Percentiles rank a stretch among this genome's conserved stretches.
These are phyloP conservation scores for Didymella pinodella DNA, from an alignment of 2,329 filamentous ascomycete genomes.

Conservation along the genomic window DNA sequence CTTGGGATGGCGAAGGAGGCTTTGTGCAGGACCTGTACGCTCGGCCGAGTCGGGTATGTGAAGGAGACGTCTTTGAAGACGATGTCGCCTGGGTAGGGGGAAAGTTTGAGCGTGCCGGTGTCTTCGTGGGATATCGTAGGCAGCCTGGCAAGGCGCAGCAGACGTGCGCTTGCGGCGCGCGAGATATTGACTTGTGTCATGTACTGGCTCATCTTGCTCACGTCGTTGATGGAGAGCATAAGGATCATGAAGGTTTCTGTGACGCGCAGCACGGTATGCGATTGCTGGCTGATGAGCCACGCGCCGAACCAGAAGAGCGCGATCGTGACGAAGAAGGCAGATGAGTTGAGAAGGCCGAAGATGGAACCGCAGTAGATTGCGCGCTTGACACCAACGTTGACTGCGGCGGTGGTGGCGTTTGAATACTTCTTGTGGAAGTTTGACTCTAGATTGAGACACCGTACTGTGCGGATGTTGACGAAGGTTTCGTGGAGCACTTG, in stretches of 20 bases:
- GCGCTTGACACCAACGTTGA: conserved; percentile 69
- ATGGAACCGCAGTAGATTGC: conserved; percentile 73
- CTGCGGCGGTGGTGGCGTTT: conserved; percentile 59
- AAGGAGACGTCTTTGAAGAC: conserved; percentile 72
- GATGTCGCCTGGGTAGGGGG: conserved; percentile 60
- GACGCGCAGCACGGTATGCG: conserved; percentile 64
- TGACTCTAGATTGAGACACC: conserved; percentile 74
- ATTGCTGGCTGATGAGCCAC: conserved; percentile 63
- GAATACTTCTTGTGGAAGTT: conserved; percentile 73
- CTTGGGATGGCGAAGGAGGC: conserved; percentile 71
- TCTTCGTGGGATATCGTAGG: conserved; percentile 67
- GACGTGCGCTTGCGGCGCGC: conserved; percentile 73
- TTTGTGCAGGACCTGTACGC: conserved; percentile 64
- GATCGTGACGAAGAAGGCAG: conserved; percentile 75
- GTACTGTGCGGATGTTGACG: conserved; percentile 78
- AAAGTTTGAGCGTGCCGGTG: conserved; percentile 56
- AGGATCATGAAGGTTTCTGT: conserved; percentile 82
- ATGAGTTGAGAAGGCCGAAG: conserved; percentile 79
- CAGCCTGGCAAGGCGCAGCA: conserved; percentile 74
- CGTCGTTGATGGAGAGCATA: conserved; percentile 80
- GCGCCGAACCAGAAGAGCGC: conserved; percentile 86
- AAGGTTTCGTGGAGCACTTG: conserved; percentile 78
- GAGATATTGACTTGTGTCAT: conserved; percentile 83
- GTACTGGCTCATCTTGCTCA: conserved; percentile 72
- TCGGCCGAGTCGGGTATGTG: conserved; percentile 69